Evolutionary conservation across 306 rosid genomes (phyloP).

Genomic region (Cucurbita ficifolia): DNA sequence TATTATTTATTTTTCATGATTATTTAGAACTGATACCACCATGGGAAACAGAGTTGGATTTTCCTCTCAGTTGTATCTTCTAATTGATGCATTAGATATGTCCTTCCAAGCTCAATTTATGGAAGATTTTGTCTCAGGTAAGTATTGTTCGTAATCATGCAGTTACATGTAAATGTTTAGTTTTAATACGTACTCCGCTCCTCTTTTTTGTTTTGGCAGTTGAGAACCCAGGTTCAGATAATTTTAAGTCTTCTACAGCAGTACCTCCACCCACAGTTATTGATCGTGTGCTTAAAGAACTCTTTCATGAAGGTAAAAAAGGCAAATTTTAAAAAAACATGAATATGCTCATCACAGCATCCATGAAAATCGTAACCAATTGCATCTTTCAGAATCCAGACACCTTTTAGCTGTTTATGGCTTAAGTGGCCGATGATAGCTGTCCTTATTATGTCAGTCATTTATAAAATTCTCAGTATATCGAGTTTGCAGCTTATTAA

Average conservation of each 20-base stretch:
- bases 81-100: slow-evolving; percentile 61
- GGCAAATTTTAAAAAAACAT: neutral
- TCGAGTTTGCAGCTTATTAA: neutral
- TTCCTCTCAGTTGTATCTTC: slow-evolving; percentile 57
- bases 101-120: slow-evolving; percentile 81
- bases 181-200: slow-evolving; percentile 3
- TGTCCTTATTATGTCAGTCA: neutral
- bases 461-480: neutral
- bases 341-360: neutral
- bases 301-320: slow-evolving; percentile 63
- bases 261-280: slow-evolving; percentile 81
- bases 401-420: neutral
- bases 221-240: slow-evolving; percentile 64
- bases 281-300: slow-evolving; percentile 86
- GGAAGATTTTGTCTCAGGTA: slow-evolving; percentile 97
- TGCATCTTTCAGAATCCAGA: neutral
- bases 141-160: slow-evolving; percentile 9
- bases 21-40: slow-evolving; percentile 44
- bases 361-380: neutral
- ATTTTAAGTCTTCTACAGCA: slow-evolving; percentile 50
- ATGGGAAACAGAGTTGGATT: slow-evolving; percentile 63
- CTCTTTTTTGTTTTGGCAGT: slow-evolving; percentile 32
- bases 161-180: neutral
- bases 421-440: neutral
- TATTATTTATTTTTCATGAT: neutral